These are phyloP conservation scores for Leishmania lainsoni DNA, from an alignment of 208 protist genomes.

Conservation along the genomic window DNA sequence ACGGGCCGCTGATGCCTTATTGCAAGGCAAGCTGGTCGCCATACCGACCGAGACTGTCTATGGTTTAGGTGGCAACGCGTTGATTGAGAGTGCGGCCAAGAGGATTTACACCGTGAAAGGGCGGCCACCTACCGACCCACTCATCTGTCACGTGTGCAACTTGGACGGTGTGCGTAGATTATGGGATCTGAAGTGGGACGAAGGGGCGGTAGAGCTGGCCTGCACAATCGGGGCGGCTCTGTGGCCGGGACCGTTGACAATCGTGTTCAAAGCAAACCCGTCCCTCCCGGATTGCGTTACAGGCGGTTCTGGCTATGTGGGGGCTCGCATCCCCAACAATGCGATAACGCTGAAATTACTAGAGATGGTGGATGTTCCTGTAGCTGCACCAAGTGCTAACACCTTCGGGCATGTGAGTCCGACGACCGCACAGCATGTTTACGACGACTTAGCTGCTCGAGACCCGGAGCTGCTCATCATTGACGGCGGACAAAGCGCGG, in stretches of 20 bases:
- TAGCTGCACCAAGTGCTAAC: constrained; percentile 94
- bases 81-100: constrained; percentile 75
- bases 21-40: constrained; percentile 86
- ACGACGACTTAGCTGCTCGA: constrained; percentile 86
- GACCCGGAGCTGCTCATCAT: constrained; percentile 81
- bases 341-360: constrained; percentile 69
- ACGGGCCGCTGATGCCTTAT: constrained; percentile 52
- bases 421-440: constrained; percentile 89
- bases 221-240: constrained; percentile 60
- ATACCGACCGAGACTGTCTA: constrained; percentile 99
- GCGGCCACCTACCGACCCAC: constrained; percentile 93
- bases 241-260: constrained; percentile 95
- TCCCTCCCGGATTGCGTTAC: constrained; percentile 79
- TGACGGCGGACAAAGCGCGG: constrained; percentile 82
- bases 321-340: constrained; percentile 85
- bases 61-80: constrained; percentile 96
- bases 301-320: constrained; percentile 87
- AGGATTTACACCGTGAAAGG: constrained; percentile 97
- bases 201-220: constrained; percentile 54
- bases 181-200: constrained; percentile 58
- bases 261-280: constrained; percentile 75
- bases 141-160: constrained; percentile 95
- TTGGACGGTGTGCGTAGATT: constrained; percentile 65
- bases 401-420: constrained; percentile 93
- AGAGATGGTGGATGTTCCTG: constrained; percentile 67